Evolutionary conservation across 1,284 basidiomycete genomes (phyloP).

Genomic region (Trichosporon asahii): DNA sequence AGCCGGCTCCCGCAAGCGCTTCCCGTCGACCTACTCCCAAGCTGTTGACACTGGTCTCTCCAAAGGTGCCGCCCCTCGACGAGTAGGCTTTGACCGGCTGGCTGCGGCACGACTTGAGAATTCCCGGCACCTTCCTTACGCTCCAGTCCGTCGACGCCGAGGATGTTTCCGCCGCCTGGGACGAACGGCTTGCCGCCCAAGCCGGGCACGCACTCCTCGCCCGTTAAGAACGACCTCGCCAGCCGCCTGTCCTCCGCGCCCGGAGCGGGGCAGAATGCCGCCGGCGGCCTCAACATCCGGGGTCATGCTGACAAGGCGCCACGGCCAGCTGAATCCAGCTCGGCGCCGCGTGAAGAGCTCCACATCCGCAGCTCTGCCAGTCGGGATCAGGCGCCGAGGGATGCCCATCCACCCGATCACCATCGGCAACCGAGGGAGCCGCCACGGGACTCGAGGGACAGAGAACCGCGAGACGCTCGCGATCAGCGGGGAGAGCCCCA

Average conservation of each 20-base stretch:
- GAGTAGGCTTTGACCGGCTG: neutral
- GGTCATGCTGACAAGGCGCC: neutral
- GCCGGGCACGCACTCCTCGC: neutral
- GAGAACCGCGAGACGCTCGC: neutral
- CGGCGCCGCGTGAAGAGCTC: neutral
- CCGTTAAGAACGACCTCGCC: neutral
- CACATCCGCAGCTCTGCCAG: neutral
- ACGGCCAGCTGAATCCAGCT: neutral
- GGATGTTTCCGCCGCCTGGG: neutral
- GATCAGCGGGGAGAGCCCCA: neutral
- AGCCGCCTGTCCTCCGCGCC: neutral
- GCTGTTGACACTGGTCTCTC: neutral
- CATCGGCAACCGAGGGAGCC: neutral
- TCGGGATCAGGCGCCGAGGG: neutral
- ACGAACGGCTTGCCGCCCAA: conserved; percentile 4
- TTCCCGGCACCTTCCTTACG: neutral
- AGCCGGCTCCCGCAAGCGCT: neutral
- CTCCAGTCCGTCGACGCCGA: neutral
- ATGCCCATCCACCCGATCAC: neutral
- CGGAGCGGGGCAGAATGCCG: neutral
- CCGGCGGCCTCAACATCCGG: neutral
- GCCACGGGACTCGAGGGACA: neutral
- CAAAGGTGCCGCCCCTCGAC: neutral
- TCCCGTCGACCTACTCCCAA: neutral
- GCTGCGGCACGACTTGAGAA: neutral